Evolutionary conservation across 2,329 filamentous ascomycete genomes (phyloP), one percentile per base, ranked within the genome.

Genomic region (Cladophialophora psammophila): DNA sequence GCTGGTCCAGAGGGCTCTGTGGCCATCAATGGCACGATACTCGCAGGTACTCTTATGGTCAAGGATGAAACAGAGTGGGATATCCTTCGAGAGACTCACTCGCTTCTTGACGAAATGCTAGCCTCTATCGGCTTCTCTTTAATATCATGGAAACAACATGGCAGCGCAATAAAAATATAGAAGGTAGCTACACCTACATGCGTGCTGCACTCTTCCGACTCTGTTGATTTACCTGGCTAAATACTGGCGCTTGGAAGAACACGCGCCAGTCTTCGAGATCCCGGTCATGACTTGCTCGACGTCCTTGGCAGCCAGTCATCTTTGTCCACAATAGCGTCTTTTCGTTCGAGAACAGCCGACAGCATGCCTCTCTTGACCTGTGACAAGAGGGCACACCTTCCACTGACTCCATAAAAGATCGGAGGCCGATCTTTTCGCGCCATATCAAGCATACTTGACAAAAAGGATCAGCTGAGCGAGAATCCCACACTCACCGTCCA

Each of bases 11-110:
- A 83, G 8, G 75, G 78, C 42, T 78, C 80, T 48, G 79, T 87
- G 15, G 82, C 82, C 8, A 72, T 87, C 40, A 88, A 88, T 67
- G 86, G 86, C 3, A 88, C 86, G 0, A 79, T 86, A 18, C 77
- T 88, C 3, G 86, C 81, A 1, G 86, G 85, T 0, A 87, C 85
- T 3, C 75, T 87, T 68, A 86, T 88, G 85, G 86, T 88, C 20
- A 88, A 87, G 74, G 77, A 80, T 6, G 77, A 85, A 71, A 78
- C 78, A 8, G 84, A 87, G 72, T 88, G 84, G 84, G 78, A 86
- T 67, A 69, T 77, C 40, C 72, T 88, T 42, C 77, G 78, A 36
- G 68, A 73, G 5, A 76, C 81, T 35, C 78, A 78, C 15, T 75
- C 78, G 35, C 69, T 78, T 32, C 75, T 88, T 42, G 77, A 81